phyloP scores from a whole-genome alignment of 108 stramenopile species.

The Cyclostephanos invisitatus region DNA sequence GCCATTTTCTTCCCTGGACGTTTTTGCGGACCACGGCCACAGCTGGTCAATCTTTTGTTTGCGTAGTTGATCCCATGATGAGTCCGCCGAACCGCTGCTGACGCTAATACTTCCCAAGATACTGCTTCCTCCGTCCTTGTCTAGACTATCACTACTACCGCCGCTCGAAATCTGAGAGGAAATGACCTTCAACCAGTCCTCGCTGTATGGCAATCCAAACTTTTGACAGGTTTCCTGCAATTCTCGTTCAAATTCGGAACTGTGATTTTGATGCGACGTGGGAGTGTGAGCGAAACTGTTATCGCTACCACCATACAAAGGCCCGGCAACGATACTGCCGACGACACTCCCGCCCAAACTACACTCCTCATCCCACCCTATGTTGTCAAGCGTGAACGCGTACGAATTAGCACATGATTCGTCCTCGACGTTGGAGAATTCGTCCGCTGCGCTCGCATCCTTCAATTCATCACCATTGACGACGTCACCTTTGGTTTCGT shows the following conservation, averaged over 20 bases:
- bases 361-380: constrained; percentile 43
- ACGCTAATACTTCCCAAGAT: constrained; percentile 1
- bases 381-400: constrained; percentile 39
- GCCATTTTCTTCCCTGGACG: background rate
- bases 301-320: background rate
- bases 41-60: constrained; percentile 8
- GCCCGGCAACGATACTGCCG: background rate
- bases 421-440: constrained; percentile 9
- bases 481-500: too few relatives aligned
- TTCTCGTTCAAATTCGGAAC: constrained; percentile 5
- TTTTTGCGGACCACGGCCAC: constrained; percentile 16
- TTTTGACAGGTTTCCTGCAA: constrained; percentile 36
- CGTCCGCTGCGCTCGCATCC: constrained; percentile 6
- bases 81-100: background rate
- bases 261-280: background rate
- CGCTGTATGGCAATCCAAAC: constrained; percentile 31
- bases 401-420: constrained; percentile 23
- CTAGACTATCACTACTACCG: background rate
- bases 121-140: background rate
- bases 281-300: constrained; percentile 17
- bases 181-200: constrained; percentile 3
- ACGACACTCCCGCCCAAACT: constrained; percentile 3
- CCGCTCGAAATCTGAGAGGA: background rate
- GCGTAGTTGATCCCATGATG: background rate
- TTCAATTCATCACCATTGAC: too few relatives aligned